Evolutionary conservation across 2,329 filamentous ascomycete genomes (phyloP).

Genomic region (Fusarium miscanthi): DNA sequence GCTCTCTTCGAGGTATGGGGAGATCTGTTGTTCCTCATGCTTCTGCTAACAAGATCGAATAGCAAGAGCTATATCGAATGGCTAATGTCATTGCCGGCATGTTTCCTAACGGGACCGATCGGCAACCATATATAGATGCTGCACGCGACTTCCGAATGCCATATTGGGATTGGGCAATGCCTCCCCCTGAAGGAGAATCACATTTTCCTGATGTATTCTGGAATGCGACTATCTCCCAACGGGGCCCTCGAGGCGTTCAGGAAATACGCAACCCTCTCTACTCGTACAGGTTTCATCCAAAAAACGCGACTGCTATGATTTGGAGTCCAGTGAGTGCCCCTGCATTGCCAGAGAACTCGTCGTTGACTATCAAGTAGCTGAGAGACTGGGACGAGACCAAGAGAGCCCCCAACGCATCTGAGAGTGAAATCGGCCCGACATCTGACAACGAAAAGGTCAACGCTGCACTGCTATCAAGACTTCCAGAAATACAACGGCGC

Average conservation of each 20-base stretch:
- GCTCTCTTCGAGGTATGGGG: constrained; percentile 65
- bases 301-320: constrained; percentile 68
- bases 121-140: constrained; percentile 62
- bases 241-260: constrained; percentile 66
- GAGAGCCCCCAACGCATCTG: constrained; percentile 59
- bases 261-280: constrained; percentile 71
- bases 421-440: constrained; percentile 46
- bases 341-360: accelerated
- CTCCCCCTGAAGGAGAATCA: constrained; percentile 60
- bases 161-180: constrained; percentile 69
- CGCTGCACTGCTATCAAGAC: constrained; percentile 56
- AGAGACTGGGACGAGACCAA: constrained; percentile 70
- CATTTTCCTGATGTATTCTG: constrained; percentile 59
- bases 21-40: no score
- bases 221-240: constrained; percentile 62
- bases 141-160: constrained; percentile 65
- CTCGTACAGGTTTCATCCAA: constrained; percentile 69
- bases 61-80: constrained; percentile 54
- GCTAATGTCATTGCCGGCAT: constrained; percentile 58
- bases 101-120: constrained; percentile 59
- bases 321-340: constrained; percentile 65
- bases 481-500: constrained; percentile 68
- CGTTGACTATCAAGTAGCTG: constrained; percentile 56
- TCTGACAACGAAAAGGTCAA: constrained; percentile 72
- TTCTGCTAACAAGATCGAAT: constrained; percentile 23